Evolutionary conservation across 306 rosid genomes (phyloP), one percentile per base, ranked within the genome.

Genomic region (Trifolium fragiferum): DNA sequence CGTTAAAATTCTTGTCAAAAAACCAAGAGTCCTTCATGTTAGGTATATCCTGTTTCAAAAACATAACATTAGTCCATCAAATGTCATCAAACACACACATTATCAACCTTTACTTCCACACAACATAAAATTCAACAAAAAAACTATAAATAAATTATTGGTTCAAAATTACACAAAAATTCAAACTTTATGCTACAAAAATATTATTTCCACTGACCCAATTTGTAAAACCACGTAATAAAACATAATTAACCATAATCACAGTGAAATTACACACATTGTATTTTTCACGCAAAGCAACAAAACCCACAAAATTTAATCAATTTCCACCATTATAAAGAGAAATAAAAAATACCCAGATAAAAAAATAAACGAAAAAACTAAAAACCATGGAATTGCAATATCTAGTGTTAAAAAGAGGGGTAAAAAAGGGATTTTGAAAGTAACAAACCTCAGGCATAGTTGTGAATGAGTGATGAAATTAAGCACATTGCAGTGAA

Each of bases 11-110:
- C 55, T 84, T 89, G 70, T 87, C 89, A 6, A 76, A 82, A 74
- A 84, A 66, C 87, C 84, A 83, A 65, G 90, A 77, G 73, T 81
- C 90, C 76, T 72, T 83, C 96, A 87, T 88, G 21, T 77, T 67
- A 72, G 64, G 62, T 65, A 37, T 73, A 70, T 70, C 84, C 91
- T 83, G 94, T 58, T 82, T 58, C 85, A 64, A 51, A 33, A 66
- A 66, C n/a, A 66, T 62, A 9, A 66, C 41, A 70, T 8, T 1
- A 16, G 6, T 44, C 54, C 41, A 16, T 14, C 66, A 30, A 60
- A 25, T 60, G 0, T 10, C 77, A 72, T 30, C 73, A 72, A 68
- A 62, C 27, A 70, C 33, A 61, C 23, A 78, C 20, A 75, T 67
- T 74, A 66, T 54, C 70, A 82, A 35, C 64, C 25, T 25, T 19